Base-by-base conservation (phyloP, 2,329 filamentous ascomycete genomes). In the Sclerotinia minor region DNA sequence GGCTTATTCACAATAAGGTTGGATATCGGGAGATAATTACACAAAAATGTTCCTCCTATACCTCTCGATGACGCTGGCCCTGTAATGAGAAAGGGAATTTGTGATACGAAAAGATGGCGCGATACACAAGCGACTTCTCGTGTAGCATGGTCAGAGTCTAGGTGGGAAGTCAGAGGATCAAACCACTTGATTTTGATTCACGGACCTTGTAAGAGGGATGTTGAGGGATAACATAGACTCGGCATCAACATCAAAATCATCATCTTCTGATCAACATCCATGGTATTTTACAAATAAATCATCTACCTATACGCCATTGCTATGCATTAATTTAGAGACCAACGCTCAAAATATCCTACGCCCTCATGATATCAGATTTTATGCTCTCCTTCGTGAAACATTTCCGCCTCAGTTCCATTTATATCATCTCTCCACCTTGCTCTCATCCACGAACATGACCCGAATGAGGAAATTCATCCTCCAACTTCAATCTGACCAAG, bases 401-500 rank as follows among this genome's bases (percentile, higher is more conserved):
- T 4, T 41, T 29, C 38, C 57, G 13, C 35, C 17, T 26, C 38
- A 45, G n/a, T 38, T 26, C 49, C n/a, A 53, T 15, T 9, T 6
- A 35, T 41, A 13, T 49, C 45, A 50, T 38, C 32, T 26, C 17
- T 32, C 47, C n/a, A 35, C 13, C 45, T 3, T 17, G 5, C 24
- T 19, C 2, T 64, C 26, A 67, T 45, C 65, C 65, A 41, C 65
- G 41, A 11, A 67, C 57, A 52, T 66, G 55, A 13, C 65, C 65
- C 5, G 65, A 59, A 69, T 77, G 75, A 15, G 93, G 93, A 79
- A 99, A 99, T 80, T 98, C 92, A 77, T 99, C 95, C 75, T 92
- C 92, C 72, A 99, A 81, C 82, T 94, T 92, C 80, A 99, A 82
- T 68, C 91, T 85, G 69, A 96, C 94, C 70, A 94, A 91, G n/a